phyloP scores from a whole-genome alignment of 495 filamentous ascomycete species.

The Xylaria cubensis region DNA sequence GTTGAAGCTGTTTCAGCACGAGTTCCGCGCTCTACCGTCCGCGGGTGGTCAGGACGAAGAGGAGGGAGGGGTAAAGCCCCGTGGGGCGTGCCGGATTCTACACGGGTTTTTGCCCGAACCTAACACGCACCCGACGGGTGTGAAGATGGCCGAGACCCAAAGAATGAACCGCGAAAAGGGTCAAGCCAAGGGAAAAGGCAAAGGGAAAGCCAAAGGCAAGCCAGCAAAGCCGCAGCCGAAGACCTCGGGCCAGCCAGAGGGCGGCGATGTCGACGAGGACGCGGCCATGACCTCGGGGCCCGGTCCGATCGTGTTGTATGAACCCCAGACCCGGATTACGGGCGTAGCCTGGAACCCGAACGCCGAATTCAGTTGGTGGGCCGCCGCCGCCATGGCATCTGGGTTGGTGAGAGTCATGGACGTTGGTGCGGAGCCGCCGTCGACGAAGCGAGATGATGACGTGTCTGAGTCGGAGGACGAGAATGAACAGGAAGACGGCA shows the following conservation, averaged over 20 bases:
- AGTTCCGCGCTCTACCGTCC: constrained; percentile 39
- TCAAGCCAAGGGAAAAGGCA: constrained; percentile 59
- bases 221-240: constrained; percentile 17
- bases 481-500: constrained; percentile 15
- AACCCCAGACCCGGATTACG: constrained; percentile 53
- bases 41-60: constrained; percentile 20
- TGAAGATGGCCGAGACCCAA: constrained; percentile 64
- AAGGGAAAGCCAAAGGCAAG: constrained; percentile 60
- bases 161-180: constrained; percentile 50
- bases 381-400: constrained; percentile 58
- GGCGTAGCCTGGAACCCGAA: constrained; percentile 57
- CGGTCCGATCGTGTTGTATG: constrained; percentile 49
- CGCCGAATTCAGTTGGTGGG: constrained; percentile 56
- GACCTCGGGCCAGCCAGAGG: constrained; percentile 50
- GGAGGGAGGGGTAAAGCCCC: constrained; percentile 54
- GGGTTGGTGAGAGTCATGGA: constrained; percentile 56
- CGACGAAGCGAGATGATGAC: constrained; percentile 21
- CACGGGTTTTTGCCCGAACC: constrained; percentile 57
- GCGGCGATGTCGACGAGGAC: constrained; percentile 32
- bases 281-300: constrained; percentile 42
- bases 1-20: constrained; percentile 55
- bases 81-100: constrained; percentile 65
- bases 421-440: constrained; percentile 42
- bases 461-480: background rate
- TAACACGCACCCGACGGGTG: constrained; percentile 67